Base-by-base conservation (phyloP, 257 asterid species). In the Verbena officinalis region DNA sequence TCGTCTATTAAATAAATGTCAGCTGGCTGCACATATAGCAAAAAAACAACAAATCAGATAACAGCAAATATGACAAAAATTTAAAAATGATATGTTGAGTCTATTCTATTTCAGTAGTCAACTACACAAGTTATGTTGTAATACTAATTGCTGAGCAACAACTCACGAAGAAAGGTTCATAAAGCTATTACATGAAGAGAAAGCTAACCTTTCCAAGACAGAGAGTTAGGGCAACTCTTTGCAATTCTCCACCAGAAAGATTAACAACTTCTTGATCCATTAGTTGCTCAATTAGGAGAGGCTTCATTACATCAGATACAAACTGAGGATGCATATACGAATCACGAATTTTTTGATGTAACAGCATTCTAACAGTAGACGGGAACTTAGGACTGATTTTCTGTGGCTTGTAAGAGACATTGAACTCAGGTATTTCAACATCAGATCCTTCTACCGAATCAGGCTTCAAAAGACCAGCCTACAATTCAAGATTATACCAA, bases 221-320 rank as follows among this genome's bases (percentile, higher is more conserved):
- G 3, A 94, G 85, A 45, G 91, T 72, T 42, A 94, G 78, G 59
- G 97, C 97, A 65, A 94, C 99, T 79, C 99, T 81, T 75, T 94
- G 99, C 67, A 94, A 80, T 79, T 94, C 99, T 83, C 99, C 99
- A 81, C 99, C 99, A 62, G 99, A 94, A 65, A 94, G 97, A 65
- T 90, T 94, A 71, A 83, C 88, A 64, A 94, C 97, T 58, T 86
- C 93, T 77, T 90, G 99, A 81, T 94, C 97, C 97, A 94, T 90
- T 49, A 94, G 82, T 81, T 90, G 96, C 79, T 94, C 99, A 70
- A 94, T 94, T 70, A 86, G 88, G 68, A 94, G 96, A 76, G 99
- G 99, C 75, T 88, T 90, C 96, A 94, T 90, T 57, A 94, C 99
- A 79, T 94, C 99, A 17, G 97, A 86, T 4, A 79, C 75, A 70